Percentiles rank a stretch among this genome's conserved stretches.
These are phyloP conservation scores for Trapa incisa DNA, from an alignment of 345 rosid species.

Conservation along the genomic window DNA sequence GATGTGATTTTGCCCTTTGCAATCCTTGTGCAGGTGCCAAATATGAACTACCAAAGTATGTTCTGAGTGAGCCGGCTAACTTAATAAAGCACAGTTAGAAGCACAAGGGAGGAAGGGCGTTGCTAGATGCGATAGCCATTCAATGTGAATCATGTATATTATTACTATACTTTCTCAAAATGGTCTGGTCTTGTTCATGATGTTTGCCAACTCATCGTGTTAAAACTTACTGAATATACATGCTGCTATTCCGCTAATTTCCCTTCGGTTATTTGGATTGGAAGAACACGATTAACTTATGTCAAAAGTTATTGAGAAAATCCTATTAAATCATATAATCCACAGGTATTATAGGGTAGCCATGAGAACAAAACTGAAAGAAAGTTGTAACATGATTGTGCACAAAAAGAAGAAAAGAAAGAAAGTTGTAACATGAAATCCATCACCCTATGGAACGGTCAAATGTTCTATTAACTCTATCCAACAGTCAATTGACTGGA, in stretches of 20 bases:
- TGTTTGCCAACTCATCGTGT: neutral
- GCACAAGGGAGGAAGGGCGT: slow-evolving; percentile 2
- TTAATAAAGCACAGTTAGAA: slow-evolving; percentile 45
- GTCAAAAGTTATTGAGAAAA: neutral
- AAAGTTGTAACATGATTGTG: too few species aligned
- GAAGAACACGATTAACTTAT: neutral
- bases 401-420: too few species aligned
- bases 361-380: too few species aligned
- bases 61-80: slow-evolving; percentile 83
- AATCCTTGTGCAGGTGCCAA: slow-evolving; percentile 55
- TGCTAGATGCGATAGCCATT: neutral
- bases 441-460: too few species aligned
- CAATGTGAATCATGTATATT: slow-evolving; percentile 8
- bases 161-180: too few species aligned
- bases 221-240: neutral
- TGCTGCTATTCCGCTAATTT: neutral
- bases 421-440: too few species aligned
- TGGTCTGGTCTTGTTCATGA: neutral
- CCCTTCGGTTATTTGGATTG: neutral
- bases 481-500: too few species aligned
- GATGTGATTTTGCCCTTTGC: neutral
- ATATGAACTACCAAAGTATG: slow-evolving; percentile 89
- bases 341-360: neutral
- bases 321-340: neutral
- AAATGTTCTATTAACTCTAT: too few species aligned